Evolutionary conservation across 2,329 filamentous ascomycete genomes (phyloP), one percentile per base, ranked within the genome.

Genomic region (Grosmannia serpens): DNA sequence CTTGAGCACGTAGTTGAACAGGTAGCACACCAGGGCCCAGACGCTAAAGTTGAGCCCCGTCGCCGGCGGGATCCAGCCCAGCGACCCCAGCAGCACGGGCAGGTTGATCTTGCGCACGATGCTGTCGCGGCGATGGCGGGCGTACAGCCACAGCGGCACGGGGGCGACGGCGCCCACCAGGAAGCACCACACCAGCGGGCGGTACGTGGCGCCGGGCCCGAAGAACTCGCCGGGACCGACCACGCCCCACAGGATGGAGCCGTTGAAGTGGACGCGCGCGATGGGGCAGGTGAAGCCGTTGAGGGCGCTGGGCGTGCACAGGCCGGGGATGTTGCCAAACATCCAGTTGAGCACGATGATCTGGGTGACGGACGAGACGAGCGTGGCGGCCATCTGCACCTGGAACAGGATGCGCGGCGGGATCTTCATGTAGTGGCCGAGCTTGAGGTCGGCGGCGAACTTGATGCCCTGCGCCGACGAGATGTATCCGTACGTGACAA

Each of bases 281-380:
- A 94, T 87, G 20, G 90, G 90, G 64, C 90, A 95, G 20, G 87
- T 91, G 73, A 95, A 95, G 13, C 89, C 88, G 66, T 91, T 91
- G 68, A 91, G 81, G n/a, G 89, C 89, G 53, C 86, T 72, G 0
- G 87, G 75, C 0, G 88, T 92, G 73, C 90, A 95, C 56, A 95
- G 84, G 2, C 84, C 83, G 0, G 82, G 82, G 49, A 95, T 86
- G 67, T 89, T 84, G 62, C 73, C 74, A 64, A 95, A 90, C 86
- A 94, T 94, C 89, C 89, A 95, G 72, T 95, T 95, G 41, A 95
- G 79, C 1, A 94, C 88, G 44, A 80, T 81, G 62, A 95, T 91
- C 69, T 95, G 90, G 0, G 88, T 91, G 46, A 94, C 66, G 13
- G 86, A 90, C 0, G 88, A 89, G 54, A 92, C 80, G 56, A 89